phyloP scores from a whole-genome alignment of 768 basidiomycete genomes.

The Macrolepiota albuminosa region DNA sequence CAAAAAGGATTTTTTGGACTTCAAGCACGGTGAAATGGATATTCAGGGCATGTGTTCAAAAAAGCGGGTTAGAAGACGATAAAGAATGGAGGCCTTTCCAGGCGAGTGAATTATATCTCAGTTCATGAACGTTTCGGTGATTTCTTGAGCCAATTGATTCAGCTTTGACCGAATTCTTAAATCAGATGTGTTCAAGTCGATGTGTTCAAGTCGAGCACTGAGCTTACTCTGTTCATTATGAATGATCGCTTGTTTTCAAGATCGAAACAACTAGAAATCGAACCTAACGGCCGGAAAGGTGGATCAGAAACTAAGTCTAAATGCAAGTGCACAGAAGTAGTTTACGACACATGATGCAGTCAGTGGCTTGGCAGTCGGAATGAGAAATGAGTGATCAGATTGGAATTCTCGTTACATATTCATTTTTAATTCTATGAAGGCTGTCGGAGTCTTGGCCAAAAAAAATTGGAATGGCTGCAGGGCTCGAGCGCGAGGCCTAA shows the following conservation, averaged over 20 bases:
- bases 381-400: neutral
- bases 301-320: neutral
- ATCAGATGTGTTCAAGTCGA: neutral
- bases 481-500: neutral
- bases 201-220: neutral
- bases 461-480: neutral
- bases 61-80: neutral
- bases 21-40: neutral
- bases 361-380: neutral
- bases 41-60: neutral
- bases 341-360: neutral
- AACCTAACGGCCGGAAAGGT: neutral
- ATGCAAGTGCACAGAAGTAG: neutral
- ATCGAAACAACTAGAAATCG: neutral
- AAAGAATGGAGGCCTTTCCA: slow-evolving; percentile 3
- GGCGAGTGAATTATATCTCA: neutral
- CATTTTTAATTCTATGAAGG: neutral
- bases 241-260: neutral
- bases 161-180: neutral
- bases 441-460: neutral
- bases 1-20: neutral
- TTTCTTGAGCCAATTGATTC: neutral
- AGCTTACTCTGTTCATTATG: neutral
- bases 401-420: neutral
- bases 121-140: neutral